Evolutionary conservation across 495 filamentous ascomycete genomes (phyloP).

Genomic region (Aspergillus incahuasiensis): DNA sequence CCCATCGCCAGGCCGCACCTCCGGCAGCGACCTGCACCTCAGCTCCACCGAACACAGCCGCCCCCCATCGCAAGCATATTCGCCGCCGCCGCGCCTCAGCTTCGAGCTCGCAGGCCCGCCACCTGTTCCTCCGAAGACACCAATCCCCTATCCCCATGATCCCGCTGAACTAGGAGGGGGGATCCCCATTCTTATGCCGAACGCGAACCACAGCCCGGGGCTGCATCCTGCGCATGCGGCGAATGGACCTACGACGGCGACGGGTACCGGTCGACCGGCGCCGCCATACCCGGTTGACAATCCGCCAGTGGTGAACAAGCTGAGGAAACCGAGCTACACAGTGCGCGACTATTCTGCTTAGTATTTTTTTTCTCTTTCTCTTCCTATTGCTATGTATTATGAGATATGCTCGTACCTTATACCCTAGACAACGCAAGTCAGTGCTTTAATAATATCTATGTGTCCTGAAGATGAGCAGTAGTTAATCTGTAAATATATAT

Average conservation of each 20-base stretch:
- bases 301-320: constrained; percentile 76
- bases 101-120: constrained; percentile 55
- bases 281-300: constrained; percentile 81
- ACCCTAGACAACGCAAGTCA: neutral
- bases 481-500: no score
- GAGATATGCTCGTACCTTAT: neutral
- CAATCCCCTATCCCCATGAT: constrained; percentile 45
- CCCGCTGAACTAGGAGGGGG: constrained; percentile 26
- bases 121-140: constrained; percentile 81
- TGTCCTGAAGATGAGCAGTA: no score
- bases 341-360: constrained; percentile 37
- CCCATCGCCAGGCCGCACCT: constrained; percentile 31
- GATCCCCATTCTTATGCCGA: constrained; percentile 29
- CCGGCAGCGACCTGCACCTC: constrained; percentile 29
- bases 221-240: constrained; percentile 16
- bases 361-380: neutral
- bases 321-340: constrained; percentile 76
- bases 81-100: constrained; percentile 37
- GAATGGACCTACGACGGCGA: constrained; percentile 12
- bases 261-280: constrained; percentile 43
- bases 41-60: constrained; percentile 34
- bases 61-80: constrained; percentile 35
- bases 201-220: neutral
- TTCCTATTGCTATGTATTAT: neutral
- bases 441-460: neutral